phyloP scores from a whole-genome alignment of 768 basidiomycete genomes.

The Solioccasus polychromus region DNA sequence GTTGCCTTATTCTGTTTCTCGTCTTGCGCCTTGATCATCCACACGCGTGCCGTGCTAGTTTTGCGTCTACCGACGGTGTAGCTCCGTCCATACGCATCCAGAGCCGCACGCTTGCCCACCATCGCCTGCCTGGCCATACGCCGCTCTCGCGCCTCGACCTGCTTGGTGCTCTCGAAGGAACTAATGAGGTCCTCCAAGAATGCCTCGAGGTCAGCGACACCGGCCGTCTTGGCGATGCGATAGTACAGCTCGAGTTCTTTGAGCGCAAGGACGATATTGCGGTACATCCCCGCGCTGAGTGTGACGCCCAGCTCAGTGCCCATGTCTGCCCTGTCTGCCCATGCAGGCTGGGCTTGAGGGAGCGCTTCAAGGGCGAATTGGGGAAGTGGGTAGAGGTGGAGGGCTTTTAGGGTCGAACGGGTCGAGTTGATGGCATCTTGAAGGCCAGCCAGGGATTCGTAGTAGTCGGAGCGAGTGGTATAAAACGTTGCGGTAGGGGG shows the following conservation, averaged over 20 bases:
- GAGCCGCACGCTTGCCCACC: conserved; percentile 52
- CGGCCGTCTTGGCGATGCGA: conserved; percentile 21
- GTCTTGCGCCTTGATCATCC: conserved; percentile 72
- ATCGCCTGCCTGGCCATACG: conserved; percentile 22
- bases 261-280: conserved; percentile 57
- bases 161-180: conserved; percentile 65
- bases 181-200: conserved; percentile 57
- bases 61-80: conserved; percentile 87
- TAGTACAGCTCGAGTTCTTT: conserved; percentile 64
- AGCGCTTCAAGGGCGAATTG: conserved; percentile 58
- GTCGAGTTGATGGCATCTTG: conserved; percentile 59
- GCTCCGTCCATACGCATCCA: conserved; percentile 81
- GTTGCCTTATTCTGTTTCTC: conserved; percentile 39
- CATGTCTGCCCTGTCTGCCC: conserved; percentile 67
- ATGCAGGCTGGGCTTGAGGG: conserved; percentile 57
- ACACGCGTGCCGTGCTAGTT: conserved; percentile 86
- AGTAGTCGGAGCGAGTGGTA: conserved; percentile 73
- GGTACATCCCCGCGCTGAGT: conserved; percentile 70
- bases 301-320: conserved; percentile 50
- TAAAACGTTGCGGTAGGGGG: conserved; percentile 81
- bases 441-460: conserved; percentile 66
- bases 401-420: conserved; percentile 54
- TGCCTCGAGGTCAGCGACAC: conserved; percentile 49
- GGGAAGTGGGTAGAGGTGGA: conserved; percentile 79
- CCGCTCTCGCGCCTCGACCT: conserved; percentile 40